Conservation (phyloP, 2,329 filamentous ascomycete genomes). For the Sarocladiaceae sp. region DNA sequence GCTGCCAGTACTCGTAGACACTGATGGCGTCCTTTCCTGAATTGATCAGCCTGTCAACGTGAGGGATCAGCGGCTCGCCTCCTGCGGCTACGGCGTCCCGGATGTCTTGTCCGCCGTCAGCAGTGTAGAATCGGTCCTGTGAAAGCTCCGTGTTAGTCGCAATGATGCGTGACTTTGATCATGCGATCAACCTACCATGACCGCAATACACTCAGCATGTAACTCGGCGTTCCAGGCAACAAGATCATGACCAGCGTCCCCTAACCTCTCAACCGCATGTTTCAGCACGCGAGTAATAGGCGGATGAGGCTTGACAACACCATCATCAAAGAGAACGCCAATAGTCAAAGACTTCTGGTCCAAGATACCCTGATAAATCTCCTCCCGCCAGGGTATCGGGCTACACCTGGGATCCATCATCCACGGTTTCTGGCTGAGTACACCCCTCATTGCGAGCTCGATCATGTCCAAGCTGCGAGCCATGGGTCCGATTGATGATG, state of each 20-base stretch:
- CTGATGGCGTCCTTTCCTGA: slow-evolving; percentile 45
- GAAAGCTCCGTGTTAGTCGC: too few species aligned
- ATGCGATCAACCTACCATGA: slow-evolving; percentile 38
- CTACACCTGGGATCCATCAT: slow-evolving; percentile 33
- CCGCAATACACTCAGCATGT: slow-evolving; percentile 50
- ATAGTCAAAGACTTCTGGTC: slow-evolving; percentile 14
- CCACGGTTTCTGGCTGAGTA: slow-evolving; percentile 36
- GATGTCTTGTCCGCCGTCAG: slow-evolving; percentile 61
- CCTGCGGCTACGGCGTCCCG: slow-evolving; percentile 45
- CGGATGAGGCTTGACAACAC: slow-evolving; percentile 50
- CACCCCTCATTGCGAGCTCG: slow-evolving; percentile 30
- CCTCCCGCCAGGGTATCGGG: slow-evolving; percentile 35
- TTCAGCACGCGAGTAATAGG: slow-evolving; percentile 43
- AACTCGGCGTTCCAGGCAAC: slow-evolving; percentile 47
- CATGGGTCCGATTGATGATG: slow-evolving; percentile 18
- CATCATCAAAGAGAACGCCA: slow-evolving; percentile 16
- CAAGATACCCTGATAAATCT: slow-evolving; percentile 9
- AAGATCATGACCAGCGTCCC: slow-evolving; percentile 47
- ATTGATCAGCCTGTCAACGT: slow-evolving; percentile 54
- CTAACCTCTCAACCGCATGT: slow-evolving; percentile 31
- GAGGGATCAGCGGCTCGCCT: slow-evolving; percentile 56
- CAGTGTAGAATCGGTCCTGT: slow-evolving; percentile 57
- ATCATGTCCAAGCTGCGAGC: slow-evolving; percentile 26
- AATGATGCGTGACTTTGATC: neutral
- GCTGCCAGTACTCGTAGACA: slow-evolving; percentile 64